A percentile compares a stretch with the other conserved stretches of the same genome.
Conservation (phyloP, 2,329 filamentous ascomycete species). For the Aspergillus melleus region DNA sequence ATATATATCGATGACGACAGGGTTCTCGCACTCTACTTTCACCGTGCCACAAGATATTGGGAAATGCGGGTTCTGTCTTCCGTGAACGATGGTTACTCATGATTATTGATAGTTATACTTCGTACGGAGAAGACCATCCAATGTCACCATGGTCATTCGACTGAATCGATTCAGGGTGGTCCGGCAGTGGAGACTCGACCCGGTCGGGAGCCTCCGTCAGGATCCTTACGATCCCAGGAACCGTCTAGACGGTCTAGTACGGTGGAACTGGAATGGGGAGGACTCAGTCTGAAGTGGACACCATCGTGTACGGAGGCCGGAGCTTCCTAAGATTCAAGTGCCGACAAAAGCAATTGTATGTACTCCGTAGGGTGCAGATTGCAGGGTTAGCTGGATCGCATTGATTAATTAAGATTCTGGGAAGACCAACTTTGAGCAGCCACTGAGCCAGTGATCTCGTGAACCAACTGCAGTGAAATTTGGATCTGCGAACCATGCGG, state of each 20-base stretch:
- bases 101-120: too few species aligned
- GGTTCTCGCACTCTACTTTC: too few species aligned
- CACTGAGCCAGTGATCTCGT: neutral
- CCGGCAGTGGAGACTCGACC: neutral
- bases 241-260: neutral
- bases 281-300: neutral
- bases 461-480: constrained; percentile 18
- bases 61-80: too few species aligned
- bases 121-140: too few species aligned
- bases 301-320: neutral
- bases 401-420: neutral
- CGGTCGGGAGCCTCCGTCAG: constrained; percentile 3
- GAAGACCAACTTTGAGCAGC: neutral
- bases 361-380: too few species aligned
- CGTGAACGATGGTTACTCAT: too few species aligned
- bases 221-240: constrained; percentile 2
- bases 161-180: neutral
- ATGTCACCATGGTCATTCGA: too few species aligned
- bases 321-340: too few species aligned
- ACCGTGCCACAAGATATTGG: too few species aligned
- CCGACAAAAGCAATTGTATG: too few species aligned
- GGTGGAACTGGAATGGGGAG: neutral
- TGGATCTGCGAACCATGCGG: constrained; percentile 29
- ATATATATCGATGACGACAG: too few species aligned
- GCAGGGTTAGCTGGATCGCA: neutral